phyloP scores from a whole-genome alignment of 164 flowering plant genomes.

The Umbellularia californica region DNA sequence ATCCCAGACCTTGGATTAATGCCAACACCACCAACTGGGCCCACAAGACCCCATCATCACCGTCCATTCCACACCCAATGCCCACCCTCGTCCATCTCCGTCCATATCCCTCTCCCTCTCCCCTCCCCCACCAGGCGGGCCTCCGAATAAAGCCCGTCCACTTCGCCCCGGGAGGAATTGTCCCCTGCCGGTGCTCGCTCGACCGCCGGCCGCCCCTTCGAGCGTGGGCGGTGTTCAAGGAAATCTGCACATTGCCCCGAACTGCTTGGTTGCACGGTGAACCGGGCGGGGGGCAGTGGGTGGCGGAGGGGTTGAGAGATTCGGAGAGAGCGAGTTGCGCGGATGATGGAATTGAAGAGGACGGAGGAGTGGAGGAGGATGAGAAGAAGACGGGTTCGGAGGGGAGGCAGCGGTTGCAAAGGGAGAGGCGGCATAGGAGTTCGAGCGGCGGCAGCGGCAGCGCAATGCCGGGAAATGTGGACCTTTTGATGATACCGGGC shows the following conservation, averaged over 20 bases:
- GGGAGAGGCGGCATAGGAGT: conserved; percentile 38
- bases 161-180: no score
- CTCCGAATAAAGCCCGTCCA: not conserved
- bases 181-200: conserved; percentile 22
- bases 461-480: conserved; percentile 39
- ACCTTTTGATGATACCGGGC: conserved; percentile 87
- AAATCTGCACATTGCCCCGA: conserved; percentile 8
- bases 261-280: conserved; percentile 37
- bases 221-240: conserved; percentile 41
- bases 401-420: conserved; percentile 26
- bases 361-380: conserved; percentile 8
- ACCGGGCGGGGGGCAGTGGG: conserved; percentile 21
- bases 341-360: not conserved
- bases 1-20: not conserved
- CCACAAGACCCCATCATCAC: conserved; percentile 1
- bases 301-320: conserved; percentile 20
- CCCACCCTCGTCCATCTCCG: conserved; percentile 21
- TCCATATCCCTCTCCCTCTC: not conserved
- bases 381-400: conserved; percentile 14
- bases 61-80: conserved; percentile 14
- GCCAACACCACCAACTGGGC: not conserved
- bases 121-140: not conserved
- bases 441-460: conserved; percentile 2
- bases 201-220: conserved; percentile 3
- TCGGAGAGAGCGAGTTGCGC: not conserved